Base-by-base conservation (phyloP, 495 filamentous ascomycete species). In the Cetradonia linearis region DNA sequence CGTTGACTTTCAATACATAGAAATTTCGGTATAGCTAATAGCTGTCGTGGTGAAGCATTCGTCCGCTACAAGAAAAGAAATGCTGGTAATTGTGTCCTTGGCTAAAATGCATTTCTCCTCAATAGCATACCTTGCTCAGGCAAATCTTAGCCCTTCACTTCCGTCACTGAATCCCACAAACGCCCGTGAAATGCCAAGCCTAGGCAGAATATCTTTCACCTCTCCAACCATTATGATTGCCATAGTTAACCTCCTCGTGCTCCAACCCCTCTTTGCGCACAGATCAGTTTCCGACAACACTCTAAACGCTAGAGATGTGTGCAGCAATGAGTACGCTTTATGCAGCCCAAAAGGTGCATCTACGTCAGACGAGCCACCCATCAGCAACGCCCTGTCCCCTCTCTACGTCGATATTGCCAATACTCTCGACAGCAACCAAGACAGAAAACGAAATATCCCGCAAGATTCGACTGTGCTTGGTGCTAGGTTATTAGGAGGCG, bases 331-430 rank as follows among this genome's bases (percentile, higher is more conserved):
- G 36, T 67, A 54, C 34, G 59, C 28, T 16, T 54, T 47, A 30
- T 67, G 65, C 50, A 52, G 37, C 30, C 66, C 66, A 1, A 64
- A 61, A 49, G 70, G 70, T 60, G 70, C 70, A 36, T 65, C 64
- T 2, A 59, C 65, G 13, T 56, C 60, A 14, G 59, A 59, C n/a
- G 61, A 64, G n/a, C 70, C 70, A 11, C 44, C 55, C 9, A 34
- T 73, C 6, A 68, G 70, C 42, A 56, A 57, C 9, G 69, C 58
- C 18, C 42, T 71, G 13, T 56, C 67, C 2, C 48, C 62, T 1
- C 38, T 73, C 25, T 73, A 67, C 40, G 37, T 59, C 34, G 64
- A 71, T 48, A 20, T 71, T 10, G 55, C 71, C 11, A 53, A 61
- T 36, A 71, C 70, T 9, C 62, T 72, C 42, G 64, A 67, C 47